phyloP scores from a whole-genome alignment of 1,284 basidiomycete species.

The Ustilago cynodontis region DNA sequence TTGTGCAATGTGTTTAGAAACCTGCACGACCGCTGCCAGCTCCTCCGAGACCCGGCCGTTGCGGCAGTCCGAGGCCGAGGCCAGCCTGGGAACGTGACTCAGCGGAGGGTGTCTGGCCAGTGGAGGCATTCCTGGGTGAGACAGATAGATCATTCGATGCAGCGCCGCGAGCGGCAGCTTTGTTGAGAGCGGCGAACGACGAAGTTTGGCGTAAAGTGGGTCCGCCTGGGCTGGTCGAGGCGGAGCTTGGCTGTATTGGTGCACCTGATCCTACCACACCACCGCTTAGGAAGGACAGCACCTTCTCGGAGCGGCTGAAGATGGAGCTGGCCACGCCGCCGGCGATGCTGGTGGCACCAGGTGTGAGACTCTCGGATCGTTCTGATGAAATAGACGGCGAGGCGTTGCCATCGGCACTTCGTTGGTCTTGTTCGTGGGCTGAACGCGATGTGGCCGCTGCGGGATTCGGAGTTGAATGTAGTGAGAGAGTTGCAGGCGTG shows the following conservation, averaged over 20 bases:
- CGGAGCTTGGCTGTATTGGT: conserved; percentile 28
- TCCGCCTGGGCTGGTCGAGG: conserved; percentile 11
- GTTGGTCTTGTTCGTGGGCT: conserved; percentile 5
- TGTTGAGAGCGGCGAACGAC: conserved; percentile 44
- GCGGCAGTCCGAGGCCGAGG: conserved; percentile 33
- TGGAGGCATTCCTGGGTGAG: conserved; percentile 17
- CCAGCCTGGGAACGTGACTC: conserved; percentile 26
- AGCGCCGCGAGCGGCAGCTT: conserved; percentile 41
- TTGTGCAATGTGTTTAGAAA: conserved; percentile 12
- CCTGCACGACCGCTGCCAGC: conserved; percentile 34
- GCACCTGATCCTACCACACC: conserved; percentile 37
- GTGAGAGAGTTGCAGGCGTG: conserved; percentile 60
- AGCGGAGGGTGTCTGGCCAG: not conserved
- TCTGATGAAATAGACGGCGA: conserved; percentile 44
- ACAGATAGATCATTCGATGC: conserved; percentile 33
- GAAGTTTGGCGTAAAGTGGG: conserved; percentile 32
- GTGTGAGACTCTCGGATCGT: conserved; percentile 36
- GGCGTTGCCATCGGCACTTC: conserved; percentile 21
- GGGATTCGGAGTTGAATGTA: conserved; percentile 45
- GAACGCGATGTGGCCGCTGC: conserved; percentile 6
- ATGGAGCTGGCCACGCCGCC: conserved; percentile 37
- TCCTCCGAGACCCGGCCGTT: conserved; percentile 33
- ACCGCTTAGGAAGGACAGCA: conserved; percentile 46
- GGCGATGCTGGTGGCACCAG: conserved; percentile 22
- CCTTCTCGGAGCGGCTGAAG: conserved; percentile 45